Evolutionary conservation across 345 rosid genomes (phyloP).

Genomic region (Aquilaria yunnanensis): DNA sequence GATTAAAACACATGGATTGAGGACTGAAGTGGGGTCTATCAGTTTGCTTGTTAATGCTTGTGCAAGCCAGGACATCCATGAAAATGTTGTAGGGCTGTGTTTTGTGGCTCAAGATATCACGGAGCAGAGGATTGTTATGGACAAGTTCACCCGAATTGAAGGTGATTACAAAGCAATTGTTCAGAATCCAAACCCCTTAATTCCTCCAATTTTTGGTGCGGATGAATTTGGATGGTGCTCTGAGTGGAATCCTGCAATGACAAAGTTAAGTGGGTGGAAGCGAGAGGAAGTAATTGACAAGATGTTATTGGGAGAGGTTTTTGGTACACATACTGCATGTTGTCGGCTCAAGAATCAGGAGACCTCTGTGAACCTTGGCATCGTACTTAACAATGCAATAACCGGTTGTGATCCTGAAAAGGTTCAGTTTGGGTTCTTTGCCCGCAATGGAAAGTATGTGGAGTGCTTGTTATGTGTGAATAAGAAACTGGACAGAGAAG

Average conservation of each 20-base stretch:
- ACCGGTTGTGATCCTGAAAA: conserved; percentile 69
- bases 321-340: conserved; percentile 60
- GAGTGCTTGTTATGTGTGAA: conserved; percentile 79
- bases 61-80: conserved; percentile 78
- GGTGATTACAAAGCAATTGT: conserved; percentile 94
- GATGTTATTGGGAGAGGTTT: conserved; percentile 87
- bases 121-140: conserved; percentile 87
- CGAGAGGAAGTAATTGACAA: conserved; percentile 80
- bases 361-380: conserved; percentile 68
- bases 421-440: conserved; percentile 72
- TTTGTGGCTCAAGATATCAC: conserved; percentile 97
- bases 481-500: conserved; percentile 76
- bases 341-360: conserved; percentile 87
- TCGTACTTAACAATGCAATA: conserved; percentile 70
- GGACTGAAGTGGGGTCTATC: conserved; percentile 57
- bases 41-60: conserved; percentile 91
- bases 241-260: conserved; percentile 97
- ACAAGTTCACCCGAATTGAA: conserved; percentile 93
- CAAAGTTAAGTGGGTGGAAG: conserved; percentile 68
- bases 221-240: conserved; percentile 98
- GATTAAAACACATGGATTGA: conserved; percentile 70
- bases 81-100: conserved; percentile 84
- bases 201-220: conserved; percentile 85
- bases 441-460: conserved; percentile 61
- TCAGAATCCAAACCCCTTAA: conserved; percentile 88